These are phyloP conservation scores for Gamsiella multidivaricata DNA, from an alignment of 192 early-diverging fungal genomes.

Conservation along the genomic window DNA sequence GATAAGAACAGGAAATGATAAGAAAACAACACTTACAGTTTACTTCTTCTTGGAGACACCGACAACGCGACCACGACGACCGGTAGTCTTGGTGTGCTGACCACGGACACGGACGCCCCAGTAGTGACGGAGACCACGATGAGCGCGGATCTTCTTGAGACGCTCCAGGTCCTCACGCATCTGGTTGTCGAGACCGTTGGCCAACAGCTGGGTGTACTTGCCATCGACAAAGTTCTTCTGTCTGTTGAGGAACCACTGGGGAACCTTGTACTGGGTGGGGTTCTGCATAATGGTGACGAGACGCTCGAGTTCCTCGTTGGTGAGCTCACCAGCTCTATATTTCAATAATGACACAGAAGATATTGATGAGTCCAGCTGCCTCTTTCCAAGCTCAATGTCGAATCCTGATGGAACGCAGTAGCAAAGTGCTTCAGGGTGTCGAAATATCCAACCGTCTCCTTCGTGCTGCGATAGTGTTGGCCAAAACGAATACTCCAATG, in stretches of 20 bases:
- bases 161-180: conserved; percentile 99
- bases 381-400: no score
- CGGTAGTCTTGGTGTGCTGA: conserved; percentile 99
- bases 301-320: conserved; percentile 98
- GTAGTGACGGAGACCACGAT: conserved; percentile 99
- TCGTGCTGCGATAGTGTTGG: no score
- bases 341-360: background rate
- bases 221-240: conserved; percentile 98
- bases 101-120: conserved; percentile 99
- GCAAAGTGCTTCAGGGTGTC: no score
- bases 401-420: no score
- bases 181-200: conserved; percentile 95
- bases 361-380: background rate
- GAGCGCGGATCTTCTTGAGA: conserved; percentile 98
- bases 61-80: conserved; percentile 94
- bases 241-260: conserved; percentile 99
- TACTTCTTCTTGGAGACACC: conserved; percentile 99
- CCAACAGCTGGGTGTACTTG: conserved; percentile 94
- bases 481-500: no score
- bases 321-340: conserved; percentile 93
- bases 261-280: conserved; percentile 99
- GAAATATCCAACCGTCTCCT: no score
- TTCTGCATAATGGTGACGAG: conserved; percentile 99
- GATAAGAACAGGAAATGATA: conserved; percentile 7
- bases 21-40: conserved; percentile 48